Evolutionary conservation across 106 monocot genomes (phyloP), one percentile per base, ranked within the genome.

Genomic region (Xerophyta viscosa): DNA sequence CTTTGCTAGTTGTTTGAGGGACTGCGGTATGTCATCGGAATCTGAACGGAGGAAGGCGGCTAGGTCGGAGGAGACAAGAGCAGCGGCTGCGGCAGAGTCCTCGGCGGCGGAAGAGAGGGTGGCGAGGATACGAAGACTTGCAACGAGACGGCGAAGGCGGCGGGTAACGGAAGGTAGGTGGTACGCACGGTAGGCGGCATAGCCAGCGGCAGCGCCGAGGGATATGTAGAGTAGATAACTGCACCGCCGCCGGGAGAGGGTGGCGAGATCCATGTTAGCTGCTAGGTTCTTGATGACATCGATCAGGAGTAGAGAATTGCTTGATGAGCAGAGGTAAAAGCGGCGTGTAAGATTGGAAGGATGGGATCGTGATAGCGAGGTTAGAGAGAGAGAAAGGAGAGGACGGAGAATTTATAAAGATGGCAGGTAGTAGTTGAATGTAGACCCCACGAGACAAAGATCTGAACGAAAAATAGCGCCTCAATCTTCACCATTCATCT

Each of bases 21-120:
- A 71, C 31, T 8, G 13, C 41, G 92, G 87, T 27, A 93, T 55
- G 41, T 80, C 77, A 63, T 80, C 72, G 29, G 79, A 65, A 6
- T 80, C 80, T 44, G 87, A 80, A 24, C 65, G 71, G 27, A 93
- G 71, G 67, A 93, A 93, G 2, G 41, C 66, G 37, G 68, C 71
- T 27, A 93, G 63, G 29, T 93, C 92, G 47, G 56, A 49, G 47
- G 82, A 71, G 24, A 84, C 56, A 9, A 87, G 63, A 20, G 51
- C 68, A 9, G 70, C 50, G 41, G 80, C 53, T 27, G 77, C 77
- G 19, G 77, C 76, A 24, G 77, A 52, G 48, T 71, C 61, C 18
- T 75, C 67, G 23, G 61, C 58, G 42, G 82, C 75, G 2, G 69
- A 72, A 27, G 70, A 54, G 14, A 82, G 31, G 43, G 68, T 29